Percentiles rank a stretch among this genome's conserved stretches.
These are phyloP conservation scores for Coniochaeta sp. DNA, from an alignment of 2,329 filamentous ascomycete genomes.

Conservation along the genomic window DNA sequence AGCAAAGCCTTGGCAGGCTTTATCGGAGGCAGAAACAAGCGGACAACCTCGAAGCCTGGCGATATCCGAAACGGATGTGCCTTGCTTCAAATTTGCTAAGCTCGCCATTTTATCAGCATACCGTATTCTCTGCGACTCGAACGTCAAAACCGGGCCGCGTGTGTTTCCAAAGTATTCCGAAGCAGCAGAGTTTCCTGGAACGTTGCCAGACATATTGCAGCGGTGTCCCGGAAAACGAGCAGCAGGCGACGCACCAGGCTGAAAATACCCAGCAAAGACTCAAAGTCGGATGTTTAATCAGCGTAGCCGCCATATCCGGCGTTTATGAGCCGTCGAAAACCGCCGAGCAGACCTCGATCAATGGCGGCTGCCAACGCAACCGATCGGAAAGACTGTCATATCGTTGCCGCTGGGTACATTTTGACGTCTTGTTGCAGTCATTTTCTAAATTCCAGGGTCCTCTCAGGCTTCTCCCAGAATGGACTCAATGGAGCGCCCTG, in stretches of 20 bases:
- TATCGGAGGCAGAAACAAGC: background rate
- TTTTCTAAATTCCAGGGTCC: background rate
- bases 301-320: background rate
- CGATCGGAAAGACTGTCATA: background rate
- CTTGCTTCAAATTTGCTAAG: background rate
- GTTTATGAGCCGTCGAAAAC: background rate
- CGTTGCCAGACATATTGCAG: background rate
- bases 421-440: background rate
- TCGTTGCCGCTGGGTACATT: background rate
- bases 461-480: too few relatives aligned
- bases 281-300: background rate
- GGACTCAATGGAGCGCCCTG: background rate
- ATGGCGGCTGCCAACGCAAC: background rate
- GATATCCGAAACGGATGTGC: background rate
- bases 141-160: background rate
- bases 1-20: background rate
- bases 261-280: too few relatives aligned
- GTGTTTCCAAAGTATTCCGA: background rate
- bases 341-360: background rate
- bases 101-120: background rate
- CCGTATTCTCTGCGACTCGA: background rate
- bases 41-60: background rate
- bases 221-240: background rate
- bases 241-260: background rate
- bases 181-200: background rate